Evolutionary conservation across 768 basidiomycete genomes (phyloP), one percentile per base, ranked within the genome.

Genomic region (Pleurotus djamor): DNA sequence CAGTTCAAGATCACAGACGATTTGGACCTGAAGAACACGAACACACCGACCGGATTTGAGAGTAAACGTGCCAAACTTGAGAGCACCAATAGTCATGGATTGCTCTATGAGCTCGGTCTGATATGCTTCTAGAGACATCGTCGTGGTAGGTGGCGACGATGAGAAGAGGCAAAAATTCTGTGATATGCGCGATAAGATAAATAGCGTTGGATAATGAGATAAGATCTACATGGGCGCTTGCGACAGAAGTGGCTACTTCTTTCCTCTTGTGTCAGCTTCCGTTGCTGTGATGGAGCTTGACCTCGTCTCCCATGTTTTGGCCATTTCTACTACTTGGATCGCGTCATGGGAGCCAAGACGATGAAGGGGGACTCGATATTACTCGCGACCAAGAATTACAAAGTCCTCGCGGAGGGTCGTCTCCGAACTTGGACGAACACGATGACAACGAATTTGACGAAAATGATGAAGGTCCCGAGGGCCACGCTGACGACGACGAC

Each of bases 1-100:
- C 38, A 62, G 57, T 10, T 48, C n/a, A 37, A 47, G 52, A 56
- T 33, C 33, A 14, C 38, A 36, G 48, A 17, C 52, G 9, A 41
- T 48, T 38, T 32, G 59, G 54, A 33, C 14, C 45, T 47, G 57
- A 59, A 52, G 52, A 55, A 74, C 88, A 64, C 71, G 52, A 55
- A 74, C 88, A 64, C 71, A 94, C 92, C 95, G 86, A 63, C 96
- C 97, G 36, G 93, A 95, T 83, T 98, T 99, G 59, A 98, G 82
- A 1, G 88, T 92, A 71, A 97, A 99, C 1, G 86, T 80, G 36
- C 96, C 97, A 67, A 98, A 98, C 68, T 89, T 91, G 60, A 94
- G 84, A 1, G 92, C 92, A 35, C 85, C 86, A 9, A 84, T 83
- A 4, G 79, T 69, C 79, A 91, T 85, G 3, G 88, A 76, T 66